Percentiles rank a stretch among this genome's conserved stretches.
Evolutionary conservation across 2,329 filamentous ascomycete genomes (phyloP).

Genomic region (Scytalidium lignicola): DNA sequence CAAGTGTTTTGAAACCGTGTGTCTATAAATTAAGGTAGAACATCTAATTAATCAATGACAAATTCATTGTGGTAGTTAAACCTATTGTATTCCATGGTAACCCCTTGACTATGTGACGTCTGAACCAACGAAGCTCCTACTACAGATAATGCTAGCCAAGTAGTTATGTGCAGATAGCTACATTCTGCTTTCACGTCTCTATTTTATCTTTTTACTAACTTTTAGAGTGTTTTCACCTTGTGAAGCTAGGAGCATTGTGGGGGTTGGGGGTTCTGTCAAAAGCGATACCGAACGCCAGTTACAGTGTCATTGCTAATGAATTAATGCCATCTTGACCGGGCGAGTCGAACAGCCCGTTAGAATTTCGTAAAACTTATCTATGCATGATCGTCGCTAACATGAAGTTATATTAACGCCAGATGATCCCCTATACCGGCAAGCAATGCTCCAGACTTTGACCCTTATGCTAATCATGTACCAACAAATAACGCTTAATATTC

Average conservation of each 20-base stretch:
- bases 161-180: no score
- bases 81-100: background rate
- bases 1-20: constrained; percentile 78
- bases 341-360: background rate
- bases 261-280: no score
- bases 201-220: no score
- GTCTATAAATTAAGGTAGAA: constrained; percentile 76
- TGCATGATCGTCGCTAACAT: background rate
- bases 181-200: no score
- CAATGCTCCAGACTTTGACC: background rate
- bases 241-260: no score
- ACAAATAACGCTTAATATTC: background rate
- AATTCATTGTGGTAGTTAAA: no score
- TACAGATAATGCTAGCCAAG: no score
- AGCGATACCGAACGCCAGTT: no score
- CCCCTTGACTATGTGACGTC: no score
- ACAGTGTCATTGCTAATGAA: background rate
- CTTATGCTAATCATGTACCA: background rate
- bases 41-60: background rate
- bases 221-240: no score
- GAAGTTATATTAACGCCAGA: background rate
- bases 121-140: no score
- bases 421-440: background rate
- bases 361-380: background rate
- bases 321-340: background rate